Evolutionary conservation across 495 filamentous ascomycete genomes (phyloP).

Genomic region (Aspergillus carlsbadensis): DNA sequence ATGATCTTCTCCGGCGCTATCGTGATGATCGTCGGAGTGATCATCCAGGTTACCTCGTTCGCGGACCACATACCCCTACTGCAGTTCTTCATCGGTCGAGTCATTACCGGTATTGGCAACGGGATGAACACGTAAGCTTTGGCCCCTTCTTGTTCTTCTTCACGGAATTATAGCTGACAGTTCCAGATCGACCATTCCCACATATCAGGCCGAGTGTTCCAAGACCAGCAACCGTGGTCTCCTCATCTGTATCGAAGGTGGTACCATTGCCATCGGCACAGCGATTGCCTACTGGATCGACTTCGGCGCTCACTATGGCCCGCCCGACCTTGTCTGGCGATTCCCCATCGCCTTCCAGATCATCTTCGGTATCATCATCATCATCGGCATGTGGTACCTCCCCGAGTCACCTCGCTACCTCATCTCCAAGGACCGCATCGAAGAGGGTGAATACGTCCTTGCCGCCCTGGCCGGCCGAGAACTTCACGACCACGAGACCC

Average conservation of each 20-base stretch:
- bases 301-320: slow-evolving; percentile 72
- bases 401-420: slow-evolving; percentile 80
- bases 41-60: slow-evolving; percentile 68
- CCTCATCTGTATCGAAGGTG: slow-evolving; percentile 82
- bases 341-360: slow-evolving; percentile 85
- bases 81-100: slow-evolving; percentile 74
- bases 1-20: slow-evolving; percentile 60
- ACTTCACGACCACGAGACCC: slow-evolving; percentile 55
- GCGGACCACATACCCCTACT: slow-evolving; percentile 44
- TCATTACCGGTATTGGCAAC: slow-evolving; percentile 73
- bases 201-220: slow-evolving; percentile 77
- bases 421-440: slow-evolving; percentile 61
- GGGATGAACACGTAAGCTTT: slow-evolving; percentile 66
- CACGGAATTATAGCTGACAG: neutral
- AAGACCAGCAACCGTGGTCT: slow-evolving; percentile 76
- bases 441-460: slow-evolving; percentile 68
- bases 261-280: slow-evolving; percentile 72
- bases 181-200: slow-evolving; percentile 62
- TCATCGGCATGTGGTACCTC: slow-evolving; percentile 61
- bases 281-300: slow-evolving; percentile 85
- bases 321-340: slow-evolving; percentile 65
- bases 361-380: slow-evolving; percentile 67
- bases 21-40: slow-evolving; percentile 79
- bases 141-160: neutral
- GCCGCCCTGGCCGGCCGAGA: slow-evolving; percentile 64